Evolutionary conservation across 164 flowering plant genomes (phyloP).

Genomic region (Vitis amurensis): DNA sequence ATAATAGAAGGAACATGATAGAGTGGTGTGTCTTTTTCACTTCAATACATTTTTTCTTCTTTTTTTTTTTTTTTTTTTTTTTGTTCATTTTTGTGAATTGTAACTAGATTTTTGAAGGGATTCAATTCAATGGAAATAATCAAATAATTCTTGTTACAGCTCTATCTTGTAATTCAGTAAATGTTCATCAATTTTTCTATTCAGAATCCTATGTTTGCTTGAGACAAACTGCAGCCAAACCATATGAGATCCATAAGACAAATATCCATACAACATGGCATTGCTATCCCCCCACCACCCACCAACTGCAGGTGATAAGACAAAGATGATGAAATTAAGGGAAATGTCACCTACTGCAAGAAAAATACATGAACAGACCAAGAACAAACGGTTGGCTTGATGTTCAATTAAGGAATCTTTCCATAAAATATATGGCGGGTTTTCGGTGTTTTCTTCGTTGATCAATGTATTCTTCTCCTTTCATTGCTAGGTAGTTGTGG

Average conservation of each 20-base stretch:
- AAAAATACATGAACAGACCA: not conserved
- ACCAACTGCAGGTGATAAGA: no score
- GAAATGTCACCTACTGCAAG: not conserved
- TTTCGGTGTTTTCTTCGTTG: not conserved
- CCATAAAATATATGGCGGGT: not conserved
- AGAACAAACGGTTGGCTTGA: not conserved
- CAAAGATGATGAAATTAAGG: no score
- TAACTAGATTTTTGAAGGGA: conserved; percentile 15
- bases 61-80: not conserved
- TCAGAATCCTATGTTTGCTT: not conserved
- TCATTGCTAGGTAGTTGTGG: not conserved
- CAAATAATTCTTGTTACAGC: not conserved
- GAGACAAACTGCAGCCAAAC: not conserved
- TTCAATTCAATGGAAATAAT: conserved; percentile 9
- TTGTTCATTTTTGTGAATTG: conserved; percentile 9
- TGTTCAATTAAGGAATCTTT: not conserved
- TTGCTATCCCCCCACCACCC: no score
- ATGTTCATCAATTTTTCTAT: not conserved
- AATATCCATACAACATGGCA: no score
- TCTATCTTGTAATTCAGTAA: not conserved
- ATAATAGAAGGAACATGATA: not conserved
- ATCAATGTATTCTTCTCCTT: not conserved
- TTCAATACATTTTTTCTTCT: not conserved
- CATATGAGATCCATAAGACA: no score
- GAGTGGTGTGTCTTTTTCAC: conserved; percentile 7